Percentiles rank a stretch among this genome's conserved stretches.
Conservation (phyloP, 371 early-diverging fungal species). For the Mucor circinelloides region DNA sequence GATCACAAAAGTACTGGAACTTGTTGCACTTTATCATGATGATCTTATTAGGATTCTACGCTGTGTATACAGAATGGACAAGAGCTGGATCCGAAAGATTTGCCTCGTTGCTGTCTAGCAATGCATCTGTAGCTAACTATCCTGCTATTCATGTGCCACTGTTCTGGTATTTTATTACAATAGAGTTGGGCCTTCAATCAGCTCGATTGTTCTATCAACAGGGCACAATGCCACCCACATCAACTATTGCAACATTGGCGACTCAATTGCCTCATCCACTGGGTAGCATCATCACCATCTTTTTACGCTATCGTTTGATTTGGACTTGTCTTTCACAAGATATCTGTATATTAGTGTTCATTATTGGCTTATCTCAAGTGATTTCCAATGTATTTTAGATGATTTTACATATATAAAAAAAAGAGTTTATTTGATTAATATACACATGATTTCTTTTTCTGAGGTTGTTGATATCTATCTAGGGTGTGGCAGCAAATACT, state of each 20-base stretch:
- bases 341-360: constrained; percentile 56
- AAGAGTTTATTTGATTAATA: neutral
- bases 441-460: neutral
- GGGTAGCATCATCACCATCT: constrained; percentile 46
- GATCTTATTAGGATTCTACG: constrained; percentile 46
- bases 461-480: neutral
- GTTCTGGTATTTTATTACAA: constrained; percentile 67
- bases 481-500: constrained; percentile 46
- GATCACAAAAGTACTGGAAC: constrained; percentile 48
- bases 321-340: constrained; percentile 61
- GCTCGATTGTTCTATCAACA: constrained; percentile 55
- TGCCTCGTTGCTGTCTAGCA: constrained; percentile 30
- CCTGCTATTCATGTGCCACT: constrained; percentile 45
- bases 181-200: constrained; percentile 59
- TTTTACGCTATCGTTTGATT: constrained; percentile 63
- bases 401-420: neutral
- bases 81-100: constrained; percentile 40
- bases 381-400: constrained; percentile 16
- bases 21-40: constrained; percentile 54
- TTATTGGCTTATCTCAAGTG: constrained; percentile 54
- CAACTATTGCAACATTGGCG: constrained; percentile 46
- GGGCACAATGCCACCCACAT: constrained; percentile 48
- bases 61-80: constrained; percentile 53
- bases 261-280: constrained; percentile 58
- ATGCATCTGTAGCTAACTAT: constrained; percentile 8